Conservation (phyloP, 768 basidiomycete genomes). For the Serendipita vermifera region DNA sequence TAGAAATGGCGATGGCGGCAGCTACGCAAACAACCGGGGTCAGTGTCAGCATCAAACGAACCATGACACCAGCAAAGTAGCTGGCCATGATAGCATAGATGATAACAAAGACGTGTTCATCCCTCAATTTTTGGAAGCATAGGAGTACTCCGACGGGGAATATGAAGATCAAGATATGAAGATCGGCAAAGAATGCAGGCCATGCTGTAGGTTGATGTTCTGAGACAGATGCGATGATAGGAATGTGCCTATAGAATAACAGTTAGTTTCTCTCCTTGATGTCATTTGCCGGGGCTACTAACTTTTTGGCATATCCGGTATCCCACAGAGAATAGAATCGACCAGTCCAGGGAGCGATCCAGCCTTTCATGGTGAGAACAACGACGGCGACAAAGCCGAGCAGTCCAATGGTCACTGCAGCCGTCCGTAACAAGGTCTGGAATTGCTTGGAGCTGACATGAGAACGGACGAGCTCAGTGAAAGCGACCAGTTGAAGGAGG, state of each 20-base stretch:
- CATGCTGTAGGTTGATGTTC: slow-evolving; percentile 99
- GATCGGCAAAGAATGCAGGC: slow-evolving; percentile 99
- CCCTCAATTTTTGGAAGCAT: slow-evolving; percentile 87
- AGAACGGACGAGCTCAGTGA: slow-evolving; percentile 75
- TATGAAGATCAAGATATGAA: slow-evolving; percentile 92
- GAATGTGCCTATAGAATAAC: slow-evolving; percentile 53
- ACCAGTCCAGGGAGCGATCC: slow-evolving; percentile 99
- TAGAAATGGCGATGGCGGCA: slow-evolving; percentile 80
- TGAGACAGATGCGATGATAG: slow-evolving; percentile 96
- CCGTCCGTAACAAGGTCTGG: slow-evolving; percentile 59
- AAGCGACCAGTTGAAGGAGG: slow-evolving; percentile 89
- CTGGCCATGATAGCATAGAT: slow-evolving; percentile 92
- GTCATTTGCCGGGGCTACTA: slow-evolving; percentile 19
- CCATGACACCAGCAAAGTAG: slow-evolving; percentile 99
- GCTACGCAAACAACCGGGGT: slow-evolving; percentile 94
- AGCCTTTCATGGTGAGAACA: slow-evolving; percentile 78
- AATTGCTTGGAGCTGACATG: slow-evolving; percentile 90
- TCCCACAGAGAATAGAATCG: slow-evolving; percentile 99
- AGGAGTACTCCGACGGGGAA: slow-evolving; percentile 94
- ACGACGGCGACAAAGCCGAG: slow-evolving; percentile 63
- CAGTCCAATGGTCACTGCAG: slow-evolving; percentile 54
- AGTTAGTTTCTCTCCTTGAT: slow-evolving; percentile 14
- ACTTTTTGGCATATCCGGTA: slow-evolving; percentile 98
- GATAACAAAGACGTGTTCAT: slow-evolving; percentile 97
- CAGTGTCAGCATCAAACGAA: slow-evolving; percentile 93